Conservation (phyloP, 768 basidiomycete genomes). For the Boletus eberwhitei region DNA sequence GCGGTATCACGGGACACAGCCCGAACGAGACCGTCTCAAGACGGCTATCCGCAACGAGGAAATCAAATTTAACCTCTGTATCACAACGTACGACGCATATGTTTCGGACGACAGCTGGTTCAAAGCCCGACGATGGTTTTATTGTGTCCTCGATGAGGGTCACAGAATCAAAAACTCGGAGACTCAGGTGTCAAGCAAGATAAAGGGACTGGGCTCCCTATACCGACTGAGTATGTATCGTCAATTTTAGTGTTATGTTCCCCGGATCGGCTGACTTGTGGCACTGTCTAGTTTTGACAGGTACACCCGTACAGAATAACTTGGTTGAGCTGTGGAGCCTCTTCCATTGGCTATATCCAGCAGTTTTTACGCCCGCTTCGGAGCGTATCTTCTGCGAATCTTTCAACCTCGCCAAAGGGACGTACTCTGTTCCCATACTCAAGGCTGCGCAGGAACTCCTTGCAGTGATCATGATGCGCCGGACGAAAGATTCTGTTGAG, state of each 20-base stretch:
- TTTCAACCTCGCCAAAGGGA: constrained; percentile 52
- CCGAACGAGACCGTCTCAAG: constrained; percentile 57
- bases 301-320: constrained; percentile 73
- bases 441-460: constrained; percentile 48
- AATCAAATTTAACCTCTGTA: constrained; percentile 43
- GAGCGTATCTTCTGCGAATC: constrained; percentile 48
- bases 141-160: constrained; percentile 62
- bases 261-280: neutral
- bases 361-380: constrained; percentile 47
- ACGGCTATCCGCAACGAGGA: constrained; percentile 36
- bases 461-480: constrained; percentile 52
- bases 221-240: constrained; percentile 49
- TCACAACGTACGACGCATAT: constrained; percentile 70
- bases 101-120: constrained; percentile 57
- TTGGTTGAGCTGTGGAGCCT: constrained; percentile 55
- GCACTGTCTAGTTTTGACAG: constrained; percentile 52
- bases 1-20: constrained; percentile 58
- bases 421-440: constrained; percentile 49
- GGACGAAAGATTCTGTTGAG: constrained; percentile 53
- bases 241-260: neutral
- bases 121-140: constrained; percentile 55
- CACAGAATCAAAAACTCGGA: constrained; percentile 73
- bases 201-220: constrained; percentile 54
- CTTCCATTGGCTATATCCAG: constrained; percentile 54
- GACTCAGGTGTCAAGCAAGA: constrained; percentile 47